Base-by-base conservation (phyloP, 2,329 filamentous ascomycete species). In the Penicillium psychrosexuale region DNA sequence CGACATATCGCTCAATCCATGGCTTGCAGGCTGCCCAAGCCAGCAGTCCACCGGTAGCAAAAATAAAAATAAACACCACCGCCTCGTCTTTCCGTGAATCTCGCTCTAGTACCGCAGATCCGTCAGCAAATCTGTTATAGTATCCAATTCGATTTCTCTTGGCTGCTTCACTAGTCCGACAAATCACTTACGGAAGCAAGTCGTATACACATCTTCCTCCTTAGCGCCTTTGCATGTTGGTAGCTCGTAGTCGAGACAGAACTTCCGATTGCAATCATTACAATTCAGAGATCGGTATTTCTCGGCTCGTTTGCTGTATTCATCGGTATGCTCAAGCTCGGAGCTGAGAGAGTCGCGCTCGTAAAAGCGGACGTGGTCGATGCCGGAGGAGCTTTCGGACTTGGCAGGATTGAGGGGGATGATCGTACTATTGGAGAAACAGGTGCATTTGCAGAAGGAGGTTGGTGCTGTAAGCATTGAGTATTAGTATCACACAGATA, bases 371-470 rank as follows among this genome's bases (percentile, higher is more conserved):
- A 60, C 55, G 56, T 63, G 61, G 39, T 66, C 53, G 30, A 62
- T 50, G 37, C 55, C 47, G 8, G 57, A 58, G 12, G 64, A 59
- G 17, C 57, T 59, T 40, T 65, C 59, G 17, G 65, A 61, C 31
- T 67, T 68, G 33, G 55, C 55, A 8, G 78, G 77, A 58, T 84
- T 79, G 54, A 88, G 81, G 17, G 84, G 81, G 61, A 88, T 87
- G 48, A 88, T 86, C 51, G 84, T 87, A 73, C 81, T 84, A 68
- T 88, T 87, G 47, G 79, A 79, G 72, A 84, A 84, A 71, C 85
- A 88, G 53, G 84, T 87, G 70, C 85, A 88, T 82, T 88, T 88
- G 80, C 85, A 88, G 73, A 87, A 88, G 55, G 84, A 86, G 15
- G 84, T 83, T 12, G 74, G 74, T 9, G 68, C 74, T 76, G 47